phyloP scores from a whole-genome alignment of 2,329 filamentous ascomycete genomes.

The Cladophialophora yegresii region DNA sequence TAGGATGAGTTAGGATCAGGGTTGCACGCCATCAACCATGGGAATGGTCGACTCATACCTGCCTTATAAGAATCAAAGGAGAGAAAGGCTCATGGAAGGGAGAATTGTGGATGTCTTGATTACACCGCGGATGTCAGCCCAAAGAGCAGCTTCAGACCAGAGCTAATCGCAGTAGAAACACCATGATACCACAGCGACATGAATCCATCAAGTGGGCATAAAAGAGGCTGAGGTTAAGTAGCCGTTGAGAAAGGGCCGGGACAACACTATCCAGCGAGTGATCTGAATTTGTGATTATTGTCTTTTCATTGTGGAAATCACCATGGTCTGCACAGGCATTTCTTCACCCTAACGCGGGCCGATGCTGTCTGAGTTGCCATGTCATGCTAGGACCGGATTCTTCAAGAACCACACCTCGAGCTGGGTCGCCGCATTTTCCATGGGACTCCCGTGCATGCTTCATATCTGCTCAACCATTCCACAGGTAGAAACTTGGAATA shows the following conservation, averaged over 20 bases:
- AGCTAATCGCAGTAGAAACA: not conserved
- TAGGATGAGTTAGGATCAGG: not conserved
- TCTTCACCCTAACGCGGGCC: not conserved
- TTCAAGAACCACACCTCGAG: conserved; percentile 5
- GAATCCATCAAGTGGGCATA: not conserved
- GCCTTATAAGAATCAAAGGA: not conserved
- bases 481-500: conserved; percentile 5
- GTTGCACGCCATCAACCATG: not conserved
- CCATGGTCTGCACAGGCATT: not conserved
- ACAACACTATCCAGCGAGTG: not conserved
- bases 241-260: not conserved
- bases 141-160: not conserved
- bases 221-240: not conserved
- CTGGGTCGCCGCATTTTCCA: conserved; percentile 1
- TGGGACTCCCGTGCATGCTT: conserved; percentile 4
- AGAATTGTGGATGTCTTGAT: not conserved
- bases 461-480: conserved; percentile 6
- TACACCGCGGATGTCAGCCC: not conserved
- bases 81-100: not conserved
- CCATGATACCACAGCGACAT: not conserved
- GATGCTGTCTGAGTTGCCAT: not conserved
- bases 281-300: conserved; percentile 1
- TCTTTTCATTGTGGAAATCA: conserved; percentile 5
- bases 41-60: not conserved
- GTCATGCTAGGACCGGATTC: not conserved